phyloP scores from a whole-genome alignment of 2,329 filamentous ascomycete species.

The Ophiostoma angusticollis region DNA sequence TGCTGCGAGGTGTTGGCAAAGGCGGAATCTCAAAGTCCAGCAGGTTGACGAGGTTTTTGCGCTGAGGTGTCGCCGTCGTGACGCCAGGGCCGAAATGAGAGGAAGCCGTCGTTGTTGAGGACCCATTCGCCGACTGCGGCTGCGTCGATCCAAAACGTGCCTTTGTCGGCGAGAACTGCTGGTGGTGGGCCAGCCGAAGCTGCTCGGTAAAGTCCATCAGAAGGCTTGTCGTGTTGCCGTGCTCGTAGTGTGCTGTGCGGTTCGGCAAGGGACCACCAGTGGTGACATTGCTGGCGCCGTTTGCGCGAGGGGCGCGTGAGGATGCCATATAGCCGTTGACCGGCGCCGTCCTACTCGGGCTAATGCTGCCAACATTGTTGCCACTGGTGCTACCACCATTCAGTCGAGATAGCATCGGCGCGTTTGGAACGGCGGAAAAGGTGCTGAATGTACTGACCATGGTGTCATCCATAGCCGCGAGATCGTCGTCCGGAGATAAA shows the following conservation, averaged over 20 bases:
- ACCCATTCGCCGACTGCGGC: not conserved
- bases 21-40: conserved; percentile 92
- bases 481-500: conserved; percentile 18
- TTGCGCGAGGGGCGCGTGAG: conserved; percentile 1
- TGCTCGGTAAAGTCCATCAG: conserved; percentile 83
- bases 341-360: conserved; percentile 45
- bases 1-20: conserved; percentile 77
- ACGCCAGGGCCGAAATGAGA: conserved; percentile 1
- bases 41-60: conserved; percentile 48
- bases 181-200: conserved; percentile 31
- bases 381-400: not conserved
- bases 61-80: conserved; percentile 29
- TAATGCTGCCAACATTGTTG: conserved; percentile 35
- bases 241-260: conserved; percentile 34
- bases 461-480: conserved; percentile 53
- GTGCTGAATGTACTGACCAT: conserved; percentile 74
- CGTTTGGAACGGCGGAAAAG: conserved; percentile 80
- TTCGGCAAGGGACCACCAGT: conserved; percentile 20
- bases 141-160: conserved; percentile 16
- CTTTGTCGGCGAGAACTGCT: conserved; percentile 27
- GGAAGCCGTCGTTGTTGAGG: not conserved
- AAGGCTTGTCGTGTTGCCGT: conserved; percentile 57
- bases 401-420: not conserved
- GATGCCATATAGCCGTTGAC: conserved; percentile 10
- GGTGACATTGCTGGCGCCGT: conserved; percentile 17